Conservation (phyloP, 352 stramenopile genomes). For the Phytophthora sansomeana region DNA sequence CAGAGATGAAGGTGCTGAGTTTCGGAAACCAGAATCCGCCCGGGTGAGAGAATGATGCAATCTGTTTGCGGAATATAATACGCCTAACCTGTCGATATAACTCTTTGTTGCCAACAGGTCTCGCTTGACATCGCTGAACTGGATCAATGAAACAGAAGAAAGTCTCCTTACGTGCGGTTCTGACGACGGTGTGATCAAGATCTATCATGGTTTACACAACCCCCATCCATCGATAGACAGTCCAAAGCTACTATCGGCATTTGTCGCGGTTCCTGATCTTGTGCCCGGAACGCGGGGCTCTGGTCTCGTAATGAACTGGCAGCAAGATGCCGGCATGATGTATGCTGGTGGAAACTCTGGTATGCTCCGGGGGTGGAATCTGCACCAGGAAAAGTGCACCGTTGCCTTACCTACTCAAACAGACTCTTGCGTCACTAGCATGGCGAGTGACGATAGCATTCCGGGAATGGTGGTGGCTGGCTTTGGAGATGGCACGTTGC, state of each 20-base stretch:
- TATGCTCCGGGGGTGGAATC: constrained; percentile 95
- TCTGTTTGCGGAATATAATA: background rate
- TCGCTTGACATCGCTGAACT: constrained; percentile 94
- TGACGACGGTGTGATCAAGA: constrained; percentile 96
- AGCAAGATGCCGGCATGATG: constrained; percentile 91
- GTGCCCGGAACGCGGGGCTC: constrained; percentile 90
- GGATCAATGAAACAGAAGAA: constrained; percentile 96
- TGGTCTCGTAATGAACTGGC: constrained; percentile 97
- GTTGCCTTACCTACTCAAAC: constrained; percentile 87
- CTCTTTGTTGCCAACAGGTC: constrained; percentile 49
- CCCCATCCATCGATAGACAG: constrained; percentile 47
- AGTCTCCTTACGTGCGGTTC: constrained; percentile 95
- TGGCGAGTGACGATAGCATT: constrained; percentile 81
- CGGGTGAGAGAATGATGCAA: constrained; percentile 57
- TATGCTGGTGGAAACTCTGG: constrained; percentile 94
- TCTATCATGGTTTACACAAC: constrained; percentile 92
- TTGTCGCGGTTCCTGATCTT: constrained; percentile 94
- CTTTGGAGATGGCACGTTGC: constrained; percentile 94
- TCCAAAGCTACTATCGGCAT: constrained; percentile 92
- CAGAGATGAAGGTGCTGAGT: constrained; percentile 77
- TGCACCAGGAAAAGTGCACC: constrained; percentile 92
- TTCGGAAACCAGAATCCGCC: constrained; percentile 89
- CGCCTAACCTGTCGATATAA: constrained; percentile 13
- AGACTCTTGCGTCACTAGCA: constrained; percentile 92
- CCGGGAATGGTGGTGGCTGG: constrained; percentile 91